These are phyloP conservation scores for Spatholobus suberectus DNA, from an alignment of 306 rosid genomes.

Conservation along the genomic window DNA sequence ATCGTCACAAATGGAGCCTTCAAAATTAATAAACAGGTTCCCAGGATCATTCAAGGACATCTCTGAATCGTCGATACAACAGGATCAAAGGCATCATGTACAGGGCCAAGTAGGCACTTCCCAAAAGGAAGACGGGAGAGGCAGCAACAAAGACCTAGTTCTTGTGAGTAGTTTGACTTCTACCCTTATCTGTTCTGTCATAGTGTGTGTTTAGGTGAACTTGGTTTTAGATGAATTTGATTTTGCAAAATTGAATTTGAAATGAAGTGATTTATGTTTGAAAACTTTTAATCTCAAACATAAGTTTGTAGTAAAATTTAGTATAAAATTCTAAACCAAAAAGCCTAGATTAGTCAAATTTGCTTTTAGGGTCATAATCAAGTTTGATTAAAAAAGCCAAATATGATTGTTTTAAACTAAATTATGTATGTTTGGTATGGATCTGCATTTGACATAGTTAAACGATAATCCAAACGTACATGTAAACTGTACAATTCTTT, in stretches of 20 bases:
- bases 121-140: conserved; percentile 71
- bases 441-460: not conserved
- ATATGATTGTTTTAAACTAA: not conserved
- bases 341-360: not conserved
- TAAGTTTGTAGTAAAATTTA: not conserved
- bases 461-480: not conserved
- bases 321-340: not conserved
- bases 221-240: not conserved
- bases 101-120: conserved; percentile 46
- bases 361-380: not conserved
- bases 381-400: not conserved
- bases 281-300: not conserved
- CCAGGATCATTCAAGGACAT: conserved; percentile 94
- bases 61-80: conserved; percentile 60
- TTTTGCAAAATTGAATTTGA: not conserved
- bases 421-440: not conserved
- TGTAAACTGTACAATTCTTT: not conserved
- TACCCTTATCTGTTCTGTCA: not conserved
- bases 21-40: conserved; percentile 76
- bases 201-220: not conserved
- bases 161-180: conserved; percentile 62
- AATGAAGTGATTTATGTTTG: not conserved
- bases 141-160: conserved; percentile 70
- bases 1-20: conserved; percentile 71
- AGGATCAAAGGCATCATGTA: conserved; percentile 66